Evolutionary conservation across 192 early-diverging fungal species (phyloP).

Genomic region (Coemansia biformis): DNA sequence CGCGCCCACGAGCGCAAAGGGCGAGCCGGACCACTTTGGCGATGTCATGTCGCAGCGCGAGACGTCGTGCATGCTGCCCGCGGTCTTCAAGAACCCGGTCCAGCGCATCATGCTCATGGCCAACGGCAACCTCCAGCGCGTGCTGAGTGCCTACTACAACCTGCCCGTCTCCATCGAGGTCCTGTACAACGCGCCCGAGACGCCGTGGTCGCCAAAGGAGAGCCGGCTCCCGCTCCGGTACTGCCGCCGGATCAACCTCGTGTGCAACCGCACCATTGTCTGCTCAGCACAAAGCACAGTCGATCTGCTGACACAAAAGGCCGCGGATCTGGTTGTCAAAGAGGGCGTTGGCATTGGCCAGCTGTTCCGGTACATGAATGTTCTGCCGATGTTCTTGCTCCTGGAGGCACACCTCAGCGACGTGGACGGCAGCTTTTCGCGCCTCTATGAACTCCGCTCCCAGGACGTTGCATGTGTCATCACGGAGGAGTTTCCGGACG

Average conservation of each 20-base stretch:
- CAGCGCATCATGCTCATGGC: slow-evolving; percentile 53
- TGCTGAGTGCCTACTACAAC: slow-evolving; percentile 53
- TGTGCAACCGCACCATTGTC: slow-evolving; percentile 42
- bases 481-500: slow-evolving; percentile 39
- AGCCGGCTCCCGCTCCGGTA: slow-evolving; percentile 31
- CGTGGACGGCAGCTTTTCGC: slow-evolving; percentile 33
- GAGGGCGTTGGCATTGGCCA: slow-evolving; percentile 52
- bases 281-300: slow-evolving; percentile 45
- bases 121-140: slow-evolving; percentile 51
- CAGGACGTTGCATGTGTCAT: slow-evolving; percentile 45
- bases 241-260: slow-evolving; percentile 43
- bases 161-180: slow-evolving; percentile 47
- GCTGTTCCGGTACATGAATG: slow-evolving; percentile 51
- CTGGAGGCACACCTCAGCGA: slow-evolving; percentile 47
- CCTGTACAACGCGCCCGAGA: slow-evolving; percentile 33
- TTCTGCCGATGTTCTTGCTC: slow-evolving; percentile 41
- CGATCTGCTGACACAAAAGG: slow-evolving; percentile 36
- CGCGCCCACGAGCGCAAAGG: slow-evolving; percentile 19
- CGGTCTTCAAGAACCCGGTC: slow-evolving; percentile 37
- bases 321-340: slow-evolving; percentile 38
- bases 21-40: slow-evolving; percentile 48
- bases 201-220: slow-evolving; percentile 4
- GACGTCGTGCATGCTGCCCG: slow-evolving; percentile 48
- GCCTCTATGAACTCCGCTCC: slow-evolving; percentile 41
- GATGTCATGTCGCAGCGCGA: slow-evolving; percentile 51